Evolutionary conservation across 352 stramenopile genomes (phyloP), one percentile per base, ranked within the genome.

Genomic region (Phytophthora constricta): DNA sequence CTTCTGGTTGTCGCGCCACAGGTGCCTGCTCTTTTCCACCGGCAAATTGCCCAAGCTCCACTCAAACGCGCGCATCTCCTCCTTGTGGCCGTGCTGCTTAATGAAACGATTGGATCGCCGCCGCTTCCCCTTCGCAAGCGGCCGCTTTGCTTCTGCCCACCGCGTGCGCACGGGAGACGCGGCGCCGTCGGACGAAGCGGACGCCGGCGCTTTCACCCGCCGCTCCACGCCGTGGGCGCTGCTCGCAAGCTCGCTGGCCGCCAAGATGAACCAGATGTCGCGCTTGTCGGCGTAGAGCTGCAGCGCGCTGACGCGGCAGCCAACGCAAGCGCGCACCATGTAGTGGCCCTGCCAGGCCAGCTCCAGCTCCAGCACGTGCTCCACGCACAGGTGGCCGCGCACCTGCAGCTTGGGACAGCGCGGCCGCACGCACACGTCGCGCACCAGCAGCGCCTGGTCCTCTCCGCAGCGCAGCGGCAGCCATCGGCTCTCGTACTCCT

Each of bases 1-100:
- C 46, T 77, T 74, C 17, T 60, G 49, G 47, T 91, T 93, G 28
- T 90, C 81, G 56, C 68, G 72, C 85, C 85, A 93, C 17, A 93
- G 71, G 48, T 80, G 77, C 64, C 73, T 64, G 51, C 65, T 71
- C 42, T 81, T 76, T 45, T 82, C 68, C 42, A 74, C 20, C 0
- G 76, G 59, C 55, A 89, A 65, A 39, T 91, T 91, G 50, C 84
- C 84, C 17, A 87, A 54, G 61, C 82, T 93, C 75, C 79, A 91
- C 56, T 93, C 85, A 14, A 76, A 53, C 47, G 82, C 85, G 25
- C 71, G 68, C 59, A 76, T 63, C 47, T 81, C 67, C 58, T 93
- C 85, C 25, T 79, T 81, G 37, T 76, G 63, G 16, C 70, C 64
- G 31, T 72, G 69, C 46, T 76, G 50, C n/a, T 75, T 80, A 19